phyloP scores from a whole-genome alignment of 495 filamentous ascomycete species.

The Trypethelium eluteriae region DNA sequence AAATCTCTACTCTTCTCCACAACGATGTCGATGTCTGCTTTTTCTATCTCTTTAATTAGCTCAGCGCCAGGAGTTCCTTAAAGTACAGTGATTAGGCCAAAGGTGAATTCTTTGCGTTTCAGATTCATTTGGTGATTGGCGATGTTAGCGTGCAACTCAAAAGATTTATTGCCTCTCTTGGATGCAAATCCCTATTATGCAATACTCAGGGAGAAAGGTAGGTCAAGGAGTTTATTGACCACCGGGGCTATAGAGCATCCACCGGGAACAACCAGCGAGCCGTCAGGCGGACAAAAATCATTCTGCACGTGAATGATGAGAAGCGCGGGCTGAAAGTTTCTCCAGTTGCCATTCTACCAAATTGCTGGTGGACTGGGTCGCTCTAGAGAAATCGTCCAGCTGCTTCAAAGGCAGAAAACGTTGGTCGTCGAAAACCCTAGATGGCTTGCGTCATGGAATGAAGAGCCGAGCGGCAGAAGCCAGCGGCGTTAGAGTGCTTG shows the following conservation, averaged over 20 bases:
- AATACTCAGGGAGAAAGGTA: constrained; percentile 65
- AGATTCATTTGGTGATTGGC: constrained; percentile 52
- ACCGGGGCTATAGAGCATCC: constrained; percentile 60
- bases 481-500: too few relatives aligned
- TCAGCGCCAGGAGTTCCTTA: constrained; percentile 63
- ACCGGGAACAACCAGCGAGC: constrained; percentile 67
- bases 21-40: constrained; percentile 49
- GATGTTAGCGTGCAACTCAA: constrained; percentile 54
- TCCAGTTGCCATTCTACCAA: not conserved
- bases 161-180: constrained; percentile 60
- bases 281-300: constrained; percentile 91
- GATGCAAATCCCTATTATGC: constrained; percentile 91
- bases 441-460: too few relatives aligned
- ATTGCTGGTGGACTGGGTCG: too few relatives aligned
- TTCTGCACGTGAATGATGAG: constrained; percentile 49
- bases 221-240: constrained; percentile 67
- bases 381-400: too few relatives aligned
- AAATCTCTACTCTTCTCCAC: constrained; percentile 70
- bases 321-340: not conserved
- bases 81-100: constrained; percentile 89
- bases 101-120: constrained; percentile 62
- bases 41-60: constrained; percentile 68
- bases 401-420: too few relatives aligned
- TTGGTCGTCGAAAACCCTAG: too few relatives aligned
- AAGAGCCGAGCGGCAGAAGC: too few relatives aligned